Evolutionary conservation across 306 rosid genomes (phyloP).

Genomic region (Rosa chinensis): DNA sequence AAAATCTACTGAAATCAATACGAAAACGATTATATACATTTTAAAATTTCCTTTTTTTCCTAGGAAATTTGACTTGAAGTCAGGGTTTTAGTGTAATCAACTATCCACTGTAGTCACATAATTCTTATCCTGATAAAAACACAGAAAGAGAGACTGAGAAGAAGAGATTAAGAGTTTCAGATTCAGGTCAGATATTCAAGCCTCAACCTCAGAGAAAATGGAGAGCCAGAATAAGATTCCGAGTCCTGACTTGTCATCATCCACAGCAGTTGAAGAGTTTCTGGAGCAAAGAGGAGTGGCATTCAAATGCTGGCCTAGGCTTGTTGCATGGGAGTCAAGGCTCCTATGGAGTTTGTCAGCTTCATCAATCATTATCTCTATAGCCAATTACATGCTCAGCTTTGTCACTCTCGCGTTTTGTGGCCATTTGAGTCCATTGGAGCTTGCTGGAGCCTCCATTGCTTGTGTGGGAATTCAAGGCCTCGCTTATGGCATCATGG

Average conservation of each 20-base stretch:
- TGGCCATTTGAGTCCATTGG: slow-evolving; percentile 9
- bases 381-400: slow-evolving; percentile 4
- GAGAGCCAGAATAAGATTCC: neutral
- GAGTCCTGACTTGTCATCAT: neutral
- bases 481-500: slow-evolving; percentile 12
- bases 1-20: neutral
- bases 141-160: neutral
- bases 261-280: slow-evolving; percentile 5
- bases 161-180: neutral
- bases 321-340: neutral
- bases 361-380: slow-evolving; percentile 3
- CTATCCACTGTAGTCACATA: neutral
- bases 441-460: slow-evolving; percentile 15
- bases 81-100: no score
- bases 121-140: neutral
- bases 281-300: neutral
- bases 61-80: neutral
- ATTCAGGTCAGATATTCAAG: neutral
- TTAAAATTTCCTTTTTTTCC: neutral
- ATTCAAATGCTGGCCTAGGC: neutral
- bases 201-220: neutral
- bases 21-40: neutral
- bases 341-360: slow-evolving; percentile 9
- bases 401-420: slow-evolving; percentile 6
- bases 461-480: slow-evolving; percentile 11